Conservation (phyloP, 306 rosid species). For the Cucumis cinereus region DNA sequence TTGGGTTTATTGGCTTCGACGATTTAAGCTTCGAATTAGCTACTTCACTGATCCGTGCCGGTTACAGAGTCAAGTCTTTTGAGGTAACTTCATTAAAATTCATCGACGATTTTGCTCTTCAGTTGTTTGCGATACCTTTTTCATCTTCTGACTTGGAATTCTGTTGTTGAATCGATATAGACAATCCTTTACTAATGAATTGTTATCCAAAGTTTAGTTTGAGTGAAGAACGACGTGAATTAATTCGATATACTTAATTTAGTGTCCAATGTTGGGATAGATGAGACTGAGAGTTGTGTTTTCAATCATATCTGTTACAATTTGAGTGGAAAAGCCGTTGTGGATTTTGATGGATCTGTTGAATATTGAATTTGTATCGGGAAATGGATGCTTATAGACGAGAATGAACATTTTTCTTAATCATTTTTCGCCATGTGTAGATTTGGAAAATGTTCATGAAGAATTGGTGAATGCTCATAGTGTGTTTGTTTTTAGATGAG, state of each 20-base stretch:
- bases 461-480: not conserved
- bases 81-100: not conserved
- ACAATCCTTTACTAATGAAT: not conserved
- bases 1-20: slow-evolving; percentile 11
- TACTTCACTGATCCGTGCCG: slow-evolving; percentile 5
- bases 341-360: not conserved
- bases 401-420: not conserved
- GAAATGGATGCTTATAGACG: not conserved
- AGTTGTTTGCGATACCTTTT: not conserved
- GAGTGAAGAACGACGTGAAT: not conserved
- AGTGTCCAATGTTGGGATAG: not conserved
- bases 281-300: not conserved
- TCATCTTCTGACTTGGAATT: not conserved
- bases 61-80: not conserved
- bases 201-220: not conserved
- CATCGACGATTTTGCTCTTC: not conserved
- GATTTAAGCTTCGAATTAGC: slow-evolving; percentile 9
- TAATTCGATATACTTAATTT: not conserved
- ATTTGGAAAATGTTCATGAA: not conserved
- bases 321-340: not conserved
- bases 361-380: not conserved
- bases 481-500: not conserved
- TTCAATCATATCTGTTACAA: not conserved
- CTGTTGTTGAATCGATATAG: not conserved
- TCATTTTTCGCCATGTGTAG: not conserved